A percentile compares a stretch with the other conserved stretches of the same genome.
Evolutionary conservation across 306 rosid genomes (phyloP).

Genomic region (Leucaena leucocephala): DNA sequence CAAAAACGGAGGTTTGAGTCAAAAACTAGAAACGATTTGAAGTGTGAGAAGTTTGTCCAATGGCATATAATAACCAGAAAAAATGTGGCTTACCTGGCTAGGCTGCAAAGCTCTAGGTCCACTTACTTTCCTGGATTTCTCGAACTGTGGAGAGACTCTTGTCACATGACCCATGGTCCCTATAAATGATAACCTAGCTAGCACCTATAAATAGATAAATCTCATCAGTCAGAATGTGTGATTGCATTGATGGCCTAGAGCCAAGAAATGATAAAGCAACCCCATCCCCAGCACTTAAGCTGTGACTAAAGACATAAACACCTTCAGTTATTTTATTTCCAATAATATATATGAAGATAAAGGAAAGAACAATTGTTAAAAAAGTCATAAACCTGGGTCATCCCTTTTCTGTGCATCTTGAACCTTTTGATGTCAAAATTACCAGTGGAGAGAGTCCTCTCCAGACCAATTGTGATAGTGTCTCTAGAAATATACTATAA

Average conservation of each 20-base stretch:
- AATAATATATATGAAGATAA: slow-evolving; percentile 3
- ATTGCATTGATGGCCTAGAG: neutral
- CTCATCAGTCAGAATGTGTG: slow-evolving; percentile 22
- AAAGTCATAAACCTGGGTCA: slow-evolving; percentile 74
- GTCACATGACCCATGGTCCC: slow-evolving; percentile 85
- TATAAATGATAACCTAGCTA: slow-evolving; percentile 82
- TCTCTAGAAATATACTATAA: slow-evolving; percentile 44
- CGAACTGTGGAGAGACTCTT: slow-evolving; percentile 87
- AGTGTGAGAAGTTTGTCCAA: slow-evolving; percentile 7
- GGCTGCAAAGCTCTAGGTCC: slow-evolving; percentile 98
- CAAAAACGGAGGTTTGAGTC: slow-evolving; percentile 12
- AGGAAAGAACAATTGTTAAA: neutral
- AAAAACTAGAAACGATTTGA: slow-evolving; percentile 1
- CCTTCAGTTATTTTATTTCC: neutral
- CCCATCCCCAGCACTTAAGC: neutral
- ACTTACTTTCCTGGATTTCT: slow-evolving; percentile 93
- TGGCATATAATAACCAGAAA: slow-evolving; percentile 3
- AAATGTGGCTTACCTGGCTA: slow-evolving; percentile 72
- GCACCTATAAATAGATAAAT: slow-evolving; percentile 54
- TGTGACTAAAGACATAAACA: neutral
- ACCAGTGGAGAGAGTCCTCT: slow-evolving; percentile 89
- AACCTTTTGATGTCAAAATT: slow-evolving; percentile 79
- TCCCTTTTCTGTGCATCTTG: slow-evolving; percentile 84
- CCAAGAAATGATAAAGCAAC: slow-evolving; percentile 7
- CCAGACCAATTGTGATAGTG: slow-evolving; percentile 62